These are phyloP conservation scores for Suillus subaureus DNA, from an alignment of 768 basidiomycete species.

Conservation along the genomic window DNA sequence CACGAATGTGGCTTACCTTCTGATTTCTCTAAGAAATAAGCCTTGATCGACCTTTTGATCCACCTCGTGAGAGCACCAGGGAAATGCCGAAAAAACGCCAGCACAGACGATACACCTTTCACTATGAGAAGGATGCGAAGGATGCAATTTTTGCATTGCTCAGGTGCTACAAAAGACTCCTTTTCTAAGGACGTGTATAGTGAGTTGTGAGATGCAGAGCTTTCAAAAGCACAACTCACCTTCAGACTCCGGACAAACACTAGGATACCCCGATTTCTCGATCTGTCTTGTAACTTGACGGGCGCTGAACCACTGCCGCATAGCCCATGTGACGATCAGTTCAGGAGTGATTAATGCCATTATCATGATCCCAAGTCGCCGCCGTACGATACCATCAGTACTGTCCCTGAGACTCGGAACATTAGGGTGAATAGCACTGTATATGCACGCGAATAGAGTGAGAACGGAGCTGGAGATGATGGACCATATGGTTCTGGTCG, in stretches of 20 bases:
- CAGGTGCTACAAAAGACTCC: neutral
- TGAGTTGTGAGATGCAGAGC: neutral
- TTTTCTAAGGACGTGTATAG: neutral
- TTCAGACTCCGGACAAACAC: neutral
- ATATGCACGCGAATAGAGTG: constrained; percentile 28
- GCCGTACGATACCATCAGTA: neutral
- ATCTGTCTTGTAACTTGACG: neutral
- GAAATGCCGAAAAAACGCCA: neutral
- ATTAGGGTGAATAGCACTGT: constrained; percentile 30
- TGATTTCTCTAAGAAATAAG: neutral
- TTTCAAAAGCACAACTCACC: neutral
- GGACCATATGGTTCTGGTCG: constrained; percentile 22
- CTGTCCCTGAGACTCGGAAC: constrained; percentile 13
- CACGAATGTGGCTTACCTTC: neutral
- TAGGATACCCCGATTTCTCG: neutral
- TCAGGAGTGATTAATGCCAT: neutral
- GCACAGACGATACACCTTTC: neutral
- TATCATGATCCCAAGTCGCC: neutral
- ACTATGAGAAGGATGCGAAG: neutral
- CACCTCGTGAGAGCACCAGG: neutral
- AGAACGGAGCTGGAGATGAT: constrained; percentile 20
- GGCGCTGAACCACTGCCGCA: constrained; percentile 22
- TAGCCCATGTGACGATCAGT: constrained; percentile 13
- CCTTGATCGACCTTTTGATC: too few species aligned
- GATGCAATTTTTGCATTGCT: neutral